phyloP scores from a whole-genome alignment of 345 rosid genomes.

The Hirschfeldia incana region DNA sequence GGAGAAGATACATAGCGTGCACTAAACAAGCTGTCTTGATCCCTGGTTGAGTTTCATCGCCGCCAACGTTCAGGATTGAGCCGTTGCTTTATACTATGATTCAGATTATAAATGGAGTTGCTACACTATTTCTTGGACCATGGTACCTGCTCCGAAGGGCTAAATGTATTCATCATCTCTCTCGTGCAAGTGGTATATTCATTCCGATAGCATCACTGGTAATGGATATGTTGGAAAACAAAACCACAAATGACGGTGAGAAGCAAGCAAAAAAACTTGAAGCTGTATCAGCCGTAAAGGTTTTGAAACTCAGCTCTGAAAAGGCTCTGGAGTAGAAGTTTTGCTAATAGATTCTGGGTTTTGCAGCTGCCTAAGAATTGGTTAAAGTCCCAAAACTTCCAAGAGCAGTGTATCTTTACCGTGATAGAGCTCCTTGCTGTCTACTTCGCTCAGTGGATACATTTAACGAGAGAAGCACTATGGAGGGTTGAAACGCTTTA shows the following conservation, averaged over 20 bases:
- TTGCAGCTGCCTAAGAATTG: slow-evolving; percentile 82
- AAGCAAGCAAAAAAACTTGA: slow-evolving; percentile 56
- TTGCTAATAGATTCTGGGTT: slow-evolving; percentile 2
- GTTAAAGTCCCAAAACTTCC: slow-evolving; percentile 83
- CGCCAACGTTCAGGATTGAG: slow-evolving; percentile 52
- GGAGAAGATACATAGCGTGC: slow-evolving; percentile 78
- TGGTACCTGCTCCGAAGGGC: slow-evolving; percentile 78
- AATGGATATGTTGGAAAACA: slow-evolving; percentile 78
- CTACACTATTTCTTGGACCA: slow-evolving; percentile 76
- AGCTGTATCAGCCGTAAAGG: slow-evolving; percentile 67
- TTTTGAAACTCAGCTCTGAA: slow-evolving; percentile 28
- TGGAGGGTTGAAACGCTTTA: slow-evolving; percentile 75
- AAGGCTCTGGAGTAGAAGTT: not conserved
- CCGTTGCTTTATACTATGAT: slow-evolving; percentile 53
- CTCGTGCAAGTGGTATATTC: slow-evolving; percentile 67
- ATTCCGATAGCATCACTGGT: slow-evolving; percentile 69
- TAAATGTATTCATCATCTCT: slow-evolving; percentile 78
- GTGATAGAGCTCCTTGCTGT: slow-evolving; percentile 68
- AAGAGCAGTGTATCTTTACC: slow-evolving; percentile 60
- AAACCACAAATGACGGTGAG: slow-evolving; percentile 53
- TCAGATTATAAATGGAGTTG: slow-evolving; percentile 86
- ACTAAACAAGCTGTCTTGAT: slow-evolving; percentile 72
- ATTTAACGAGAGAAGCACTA: slow-evolving; percentile 46
- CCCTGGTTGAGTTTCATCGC: slow-evolving; percentile 82
- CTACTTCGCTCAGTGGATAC: slow-evolving; percentile 76